Evolutionary conservation across 2,329 filamentous ascomycete genomes (phyloP), one percentile per base, ranked within the genome.

Genomic region (Neoascochyta sp.): DNA sequence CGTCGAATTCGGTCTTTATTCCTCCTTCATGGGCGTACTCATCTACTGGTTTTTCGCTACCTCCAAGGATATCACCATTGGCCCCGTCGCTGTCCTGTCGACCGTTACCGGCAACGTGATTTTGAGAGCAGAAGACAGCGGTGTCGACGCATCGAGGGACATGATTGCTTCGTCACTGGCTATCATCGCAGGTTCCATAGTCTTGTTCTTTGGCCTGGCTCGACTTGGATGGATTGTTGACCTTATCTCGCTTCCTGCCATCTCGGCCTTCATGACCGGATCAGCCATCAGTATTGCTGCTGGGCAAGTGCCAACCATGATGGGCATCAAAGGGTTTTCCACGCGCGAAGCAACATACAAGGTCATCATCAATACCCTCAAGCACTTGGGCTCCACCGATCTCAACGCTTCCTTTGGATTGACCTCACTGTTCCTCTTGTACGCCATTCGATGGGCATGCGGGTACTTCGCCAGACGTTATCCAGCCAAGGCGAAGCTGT

Each of bases 31-130:
- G 80, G 92, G 92, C 28, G 88, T 94, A 3, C 62, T 95, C 39
- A 74, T 95, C 41, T 98, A 98, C 66, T 96, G 90, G 90, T 85
- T 96, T 60, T 96, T 96, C 55, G 92, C 90, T 17, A 98, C 92
- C 0, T 95, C 90, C 6, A 98, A 96, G 62, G 92, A 98, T 62
- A 96, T 98, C 54, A 95, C 90, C 9, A 96, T 96, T 30, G 90
- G 90, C 9, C 90, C 90, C 12, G 92, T 96, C 26, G 92, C 92
- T 20, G 92, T 96, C 44, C 81, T 96, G 71, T 96, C 90, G 1
- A 92, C 86, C 4, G 74, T 98, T 12, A 84, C 86, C 4, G 92
- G 92, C 28, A 83, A 82, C 23, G 80, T 96, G 28, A 78, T 96
- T 22, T 16, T 50, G 5, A 73, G 81, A 20, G 80, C 85, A 3